Base-by-base conservation (phyloP, 306 rosid species). In the barrel medic (Medicago truncatula) region DNA sequence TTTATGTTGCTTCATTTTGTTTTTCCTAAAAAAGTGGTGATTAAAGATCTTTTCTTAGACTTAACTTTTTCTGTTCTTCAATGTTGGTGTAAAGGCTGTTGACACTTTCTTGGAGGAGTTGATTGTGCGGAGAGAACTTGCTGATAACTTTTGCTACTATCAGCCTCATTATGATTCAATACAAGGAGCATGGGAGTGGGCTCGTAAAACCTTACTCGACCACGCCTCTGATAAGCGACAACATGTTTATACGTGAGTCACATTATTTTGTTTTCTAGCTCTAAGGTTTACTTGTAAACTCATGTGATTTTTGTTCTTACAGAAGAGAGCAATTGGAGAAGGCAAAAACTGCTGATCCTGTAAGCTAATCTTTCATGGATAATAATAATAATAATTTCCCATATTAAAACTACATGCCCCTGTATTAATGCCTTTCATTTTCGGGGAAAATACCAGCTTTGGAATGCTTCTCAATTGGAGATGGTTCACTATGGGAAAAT, bases 401-500 rank as follows among this genome's bases (percentile, higher is more conserved):
- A 36, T 21, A 36, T 53, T 71, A 18, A 54, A 38, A 46, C 52
- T 9, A 16, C 58, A 23, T 60, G 62, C 61, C 63, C 38, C 50
- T 14, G 14, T 74, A 18, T 15, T 69, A 77, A 71, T 63, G 79
- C 72, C 66, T 60, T 60, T 74, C 60, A 10, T 54, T 18, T 58
- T 43, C 23, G 17, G 66, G 21, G 76, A 53, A 53, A 78, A 50
- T 74, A 44, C 65, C 96, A 92, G 98, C 98, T 95, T 36, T 92
- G 98, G 98, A 94, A 94, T 85, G 98, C 97, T 76, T 90, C 97
- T 77, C 98, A 94, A 77, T 70, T 87, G 83, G 98, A 94, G 95
- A 90, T 92, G 98, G 96, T 90, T 76, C 80, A 80, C 84, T 61
- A 83, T 56, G 98, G 98, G 83, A 94, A 94, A 87, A 94, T 94